These are phyloP conservation scores for Camptophora hylomeconis DNA, from an alignment of 2,329 filamentous ascomycete species.

Conservation along the genomic window DNA sequence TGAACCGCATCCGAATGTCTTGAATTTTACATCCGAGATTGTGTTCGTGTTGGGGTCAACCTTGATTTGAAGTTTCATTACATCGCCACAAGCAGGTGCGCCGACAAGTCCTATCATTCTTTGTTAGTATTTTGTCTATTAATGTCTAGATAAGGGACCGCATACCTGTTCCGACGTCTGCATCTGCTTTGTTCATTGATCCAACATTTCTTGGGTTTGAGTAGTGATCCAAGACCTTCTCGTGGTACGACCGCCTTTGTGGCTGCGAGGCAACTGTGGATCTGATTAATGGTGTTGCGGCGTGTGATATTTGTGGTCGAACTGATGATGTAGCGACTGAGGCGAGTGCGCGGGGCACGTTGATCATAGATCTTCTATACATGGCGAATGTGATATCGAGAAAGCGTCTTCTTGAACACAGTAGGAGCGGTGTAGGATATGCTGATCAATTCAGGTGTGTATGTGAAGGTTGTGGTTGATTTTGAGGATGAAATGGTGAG, in stretches of 20 bases:
- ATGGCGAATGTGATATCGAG: too few species aligned
- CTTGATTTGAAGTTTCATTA: conserved; percentile 88
- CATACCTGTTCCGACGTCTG: conserved; percentile 60
- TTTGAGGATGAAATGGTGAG: too few species aligned
- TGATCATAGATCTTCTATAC: too few species aligned
- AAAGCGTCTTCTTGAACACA: too few species aligned
- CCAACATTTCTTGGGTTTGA: conserved; percentile 67
- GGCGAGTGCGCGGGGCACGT: conserved; percentile 40
- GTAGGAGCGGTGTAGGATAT: too few species aligned
- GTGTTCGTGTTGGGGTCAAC: conserved; percentile 79
- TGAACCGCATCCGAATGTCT: conserved; percentile 89
- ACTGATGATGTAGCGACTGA: conserved; percentile 36
- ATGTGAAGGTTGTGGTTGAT: too few species aligned
- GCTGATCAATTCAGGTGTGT: too few species aligned
- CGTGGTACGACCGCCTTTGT: conserved; percentile 43
- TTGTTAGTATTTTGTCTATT: too few species aligned
- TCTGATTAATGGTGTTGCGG: conserved; percentile 31
- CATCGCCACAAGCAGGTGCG: conserved; percentile 81
- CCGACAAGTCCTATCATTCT: conserved; percentile 59
- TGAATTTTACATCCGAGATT: conserved; percentile 93
- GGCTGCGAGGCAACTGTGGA: conserved; percentile 25
- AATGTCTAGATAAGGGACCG: too few species aligned
- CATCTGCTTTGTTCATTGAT: conserved; percentile 64
- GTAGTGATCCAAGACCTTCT: conserved; percentile 74
- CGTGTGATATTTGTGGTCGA: conserved; percentile 32